phyloP scores from a whole-genome alignment of 139 green algal species.

The Parachlorella kessleri region DNA sequence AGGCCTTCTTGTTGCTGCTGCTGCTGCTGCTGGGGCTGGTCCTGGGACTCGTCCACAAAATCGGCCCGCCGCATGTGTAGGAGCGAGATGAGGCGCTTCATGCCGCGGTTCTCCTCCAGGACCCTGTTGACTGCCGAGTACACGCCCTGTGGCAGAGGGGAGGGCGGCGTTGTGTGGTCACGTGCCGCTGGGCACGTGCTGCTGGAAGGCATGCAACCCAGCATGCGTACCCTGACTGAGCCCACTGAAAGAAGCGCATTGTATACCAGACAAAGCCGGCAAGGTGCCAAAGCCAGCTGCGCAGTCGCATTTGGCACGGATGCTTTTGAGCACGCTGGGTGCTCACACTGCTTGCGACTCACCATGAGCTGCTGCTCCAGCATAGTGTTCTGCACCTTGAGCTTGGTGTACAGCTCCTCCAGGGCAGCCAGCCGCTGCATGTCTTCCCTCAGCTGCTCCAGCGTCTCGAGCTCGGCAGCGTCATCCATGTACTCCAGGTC shows the following conservation, averaged over 20 bases:
- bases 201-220: too few species aligned
- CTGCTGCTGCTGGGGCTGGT: constrained; percentile 19
- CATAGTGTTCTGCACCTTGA: constrained; percentile 18
- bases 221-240: too few species aligned
- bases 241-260: too few species aligned
- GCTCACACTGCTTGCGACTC: background rate
- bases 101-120: constrained; percentile 21
- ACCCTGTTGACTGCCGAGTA: constrained; percentile 4
- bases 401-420: constrained; percentile 18
- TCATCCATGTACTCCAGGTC: too few species aligned
- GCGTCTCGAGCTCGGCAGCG: constrained; percentile 11
- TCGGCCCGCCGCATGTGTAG: background rate
- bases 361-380: constrained; percentile 26
- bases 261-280: too few species aligned
- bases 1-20: background rate
- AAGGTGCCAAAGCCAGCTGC: too few species aligned
- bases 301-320: too few species aligned
- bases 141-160: constrained; percentile 19
- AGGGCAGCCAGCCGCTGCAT: constrained; percentile 8
- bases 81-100: constrained; percentile 21
- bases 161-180: too few species aligned
- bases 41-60: constrained; percentile 12
- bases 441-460: constrained; percentile 24
- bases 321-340: background rate
- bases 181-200: too few species aligned